Evolutionary conservation across 352 stramenopile genomes (phyloP).

Genomic region (Stephanocyclus meneghinianus): DNA sequence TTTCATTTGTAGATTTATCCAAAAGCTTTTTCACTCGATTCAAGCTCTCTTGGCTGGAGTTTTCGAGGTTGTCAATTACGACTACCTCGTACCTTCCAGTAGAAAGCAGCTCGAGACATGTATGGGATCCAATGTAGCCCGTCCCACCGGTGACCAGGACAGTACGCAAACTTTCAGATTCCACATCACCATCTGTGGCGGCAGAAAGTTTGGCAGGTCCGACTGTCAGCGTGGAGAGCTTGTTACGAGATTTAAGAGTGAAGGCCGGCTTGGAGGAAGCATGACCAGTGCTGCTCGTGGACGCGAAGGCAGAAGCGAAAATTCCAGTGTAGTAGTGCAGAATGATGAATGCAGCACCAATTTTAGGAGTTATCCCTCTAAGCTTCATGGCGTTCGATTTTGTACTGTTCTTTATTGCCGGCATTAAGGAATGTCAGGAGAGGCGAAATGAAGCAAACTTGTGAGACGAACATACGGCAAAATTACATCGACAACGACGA

Average conservation of each 20-base stretch:
- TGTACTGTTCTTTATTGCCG: too few relatives aligned
- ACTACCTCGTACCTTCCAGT: constrained; percentile 82
- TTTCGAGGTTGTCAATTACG: constrained; percentile 89
- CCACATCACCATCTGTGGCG: neutral
- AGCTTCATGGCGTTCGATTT: neutral
- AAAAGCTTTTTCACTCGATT: constrained; percentile 31
- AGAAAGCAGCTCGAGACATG: constrained; percentile 86
- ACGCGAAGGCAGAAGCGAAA: constrained; percentile 24
- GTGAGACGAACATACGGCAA: too few relatives aligned
- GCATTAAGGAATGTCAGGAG: too few relatives aligned
- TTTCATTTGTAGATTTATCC: neutral
- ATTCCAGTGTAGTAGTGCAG: constrained; percentile 21
- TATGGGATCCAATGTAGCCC: constrained; percentile 92
- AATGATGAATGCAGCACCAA: constrained; percentile 7
- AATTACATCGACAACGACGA: too few relatives aligned
- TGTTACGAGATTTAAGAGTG: neutral
- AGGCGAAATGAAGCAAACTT: too few relatives aligned
- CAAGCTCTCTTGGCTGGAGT: constrained; percentile 80
- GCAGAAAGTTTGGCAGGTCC: neutral
- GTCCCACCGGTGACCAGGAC: constrained; percentile 85
- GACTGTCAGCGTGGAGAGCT: neutral
- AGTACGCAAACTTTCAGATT: constrained; percentile 34
- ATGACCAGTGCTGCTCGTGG: neutral
- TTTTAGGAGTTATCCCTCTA: neutral
- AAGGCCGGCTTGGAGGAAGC: constrained; percentile 1